Conservation (phyloP, 2,329 filamentous ascomycete species). For the Aspergillus novofumigatus region DNA sequence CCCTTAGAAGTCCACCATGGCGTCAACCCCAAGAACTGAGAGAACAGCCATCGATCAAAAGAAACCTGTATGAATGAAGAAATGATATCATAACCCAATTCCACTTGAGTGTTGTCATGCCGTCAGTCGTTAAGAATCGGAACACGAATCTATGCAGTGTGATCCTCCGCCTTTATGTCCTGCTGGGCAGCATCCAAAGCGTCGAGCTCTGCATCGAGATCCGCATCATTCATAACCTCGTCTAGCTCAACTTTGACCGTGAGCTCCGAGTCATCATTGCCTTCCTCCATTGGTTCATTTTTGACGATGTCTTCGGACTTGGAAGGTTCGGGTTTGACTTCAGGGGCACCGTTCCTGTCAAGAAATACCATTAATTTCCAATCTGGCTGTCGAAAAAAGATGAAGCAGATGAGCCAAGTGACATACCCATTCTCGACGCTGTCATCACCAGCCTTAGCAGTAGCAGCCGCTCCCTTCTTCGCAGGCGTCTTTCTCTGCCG, state of each 20-base stretch:
- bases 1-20: neutral
- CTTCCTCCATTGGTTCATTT: neutral
- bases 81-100: neutral
- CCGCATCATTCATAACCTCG: constrained; percentile 1
- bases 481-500: constrained; percentile 16
- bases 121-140: neutral
- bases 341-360: neutral
- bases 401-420: neutral
- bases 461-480: constrained; percentile 15
- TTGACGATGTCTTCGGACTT: neutral
- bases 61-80: neutral
- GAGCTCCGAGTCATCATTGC: neutral
- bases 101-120: neutral
- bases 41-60: neutral
- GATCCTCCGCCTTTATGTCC: constrained; percentile 1
- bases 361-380: neutral
- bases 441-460: constrained; percentile 2
- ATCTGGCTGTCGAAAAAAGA: neutral
- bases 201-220: constrained; percentile 12
- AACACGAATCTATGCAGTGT: neutral
- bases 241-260: constrained; percentile 5
- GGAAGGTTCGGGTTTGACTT: neutral
- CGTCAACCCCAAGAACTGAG: neutral
- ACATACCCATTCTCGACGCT: constrained; percentile 3
- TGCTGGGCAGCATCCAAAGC: constrained; percentile 4